Evolutionary conservation across 2,329 filamentous ascomycete genomes (phyloP).

Genomic region (Fonsecaea pugnacius): DNA sequence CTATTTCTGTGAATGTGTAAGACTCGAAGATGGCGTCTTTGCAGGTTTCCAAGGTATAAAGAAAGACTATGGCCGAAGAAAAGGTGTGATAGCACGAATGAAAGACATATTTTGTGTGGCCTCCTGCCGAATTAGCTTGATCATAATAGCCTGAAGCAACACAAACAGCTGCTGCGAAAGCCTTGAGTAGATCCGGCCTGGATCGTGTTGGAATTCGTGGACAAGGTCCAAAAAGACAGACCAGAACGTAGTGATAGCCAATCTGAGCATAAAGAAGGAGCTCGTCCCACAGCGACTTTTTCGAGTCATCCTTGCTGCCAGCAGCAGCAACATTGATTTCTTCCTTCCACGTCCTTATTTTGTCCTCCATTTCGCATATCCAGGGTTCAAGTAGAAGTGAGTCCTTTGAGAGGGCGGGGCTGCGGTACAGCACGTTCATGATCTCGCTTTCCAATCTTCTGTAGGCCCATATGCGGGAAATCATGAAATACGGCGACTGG

Average conservation of each 20-base stretch:
- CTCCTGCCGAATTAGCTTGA: not conserved
- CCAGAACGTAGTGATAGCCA: slow-evolving; percentile 20
- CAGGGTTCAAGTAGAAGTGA: no score
- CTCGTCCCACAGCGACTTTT: slow-evolving; percentile 22
- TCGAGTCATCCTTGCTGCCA: no score
- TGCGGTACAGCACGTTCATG: no score
- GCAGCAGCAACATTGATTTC: no score
- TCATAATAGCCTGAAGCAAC: slow-evolving; percentile 19
- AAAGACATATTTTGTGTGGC: slow-evolving; percentile 25
- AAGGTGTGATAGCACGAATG: slow-evolving; percentile 22
- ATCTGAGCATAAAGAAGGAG: slow-evolving; percentile 21
- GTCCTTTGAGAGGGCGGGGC: no score
- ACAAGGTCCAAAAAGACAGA: slow-evolving; percentile 17
- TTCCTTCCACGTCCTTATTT: no score
- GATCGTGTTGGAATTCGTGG: slow-evolving; percentile 9
- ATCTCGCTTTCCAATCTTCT: no score
- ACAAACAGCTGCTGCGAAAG: slow-evolving; percentile 9
- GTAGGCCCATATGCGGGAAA: no score
- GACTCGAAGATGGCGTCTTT: slow-evolving; percentile 7
- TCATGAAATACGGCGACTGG: no score
- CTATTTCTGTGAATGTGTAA: slow-evolving; percentile 7
- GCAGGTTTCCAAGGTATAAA: slow-evolving; percentile 16
- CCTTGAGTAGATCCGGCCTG: slow-evolving; percentile 16
- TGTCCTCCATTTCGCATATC: no score
- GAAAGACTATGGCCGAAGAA: slow-evolving; percentile 20